Evolutionary conservation across 1,284 basidiomycete species (phyloP), one percentile per base, ranked within the genome.

Genomic region (Jaminaea rosea): DNA sequence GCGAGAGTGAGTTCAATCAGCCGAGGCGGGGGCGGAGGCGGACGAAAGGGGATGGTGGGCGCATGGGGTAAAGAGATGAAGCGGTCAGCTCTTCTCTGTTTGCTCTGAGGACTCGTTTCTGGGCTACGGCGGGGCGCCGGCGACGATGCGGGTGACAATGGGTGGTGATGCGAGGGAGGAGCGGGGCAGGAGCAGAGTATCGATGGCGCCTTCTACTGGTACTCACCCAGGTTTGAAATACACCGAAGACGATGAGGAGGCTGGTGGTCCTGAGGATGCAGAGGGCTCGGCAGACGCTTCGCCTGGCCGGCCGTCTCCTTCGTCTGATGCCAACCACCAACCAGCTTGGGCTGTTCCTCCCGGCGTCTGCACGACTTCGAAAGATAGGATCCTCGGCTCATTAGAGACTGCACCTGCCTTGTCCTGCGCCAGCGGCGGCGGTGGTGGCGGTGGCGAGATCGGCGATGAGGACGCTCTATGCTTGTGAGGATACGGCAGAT

Each of bases 331-430:
- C n/a, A 67, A 54, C 65, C 65, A 67, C 62, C 62, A 67, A 7
- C 62, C 65, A 4, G 65, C 60, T 37, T 60, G 49, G 1, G 63
- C 63, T 1, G 65, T 67, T 26, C 65, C 65, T 8, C 63, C 63
- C 10, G 65, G 65, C 0, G 65, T 67, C 45, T 65, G 65, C 1
- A 67, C 63, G 21, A 67, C 63, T 26, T 65, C 63, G 46, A 67
- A 65, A 0, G 65, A 46, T 59, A 46, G 9, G 47, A 52, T 15
- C 26, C 17, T 15, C 29, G 42, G 17, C 49, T 45, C 19, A 28
- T 10, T 31, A 31, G 29, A 45, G 52, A 31, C 47, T 47, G 13
- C 49, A 31, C 37, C 48, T 54, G 32, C 52, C 27, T n/a, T 51
- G 52, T 26, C 26, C 1, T 11, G 1, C 26, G 59, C 58, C 7